Evolutionary conservation across 1,284 basidiomycete genomes (phyloP).

Genomic region (Leccinum huronense): DNA sequence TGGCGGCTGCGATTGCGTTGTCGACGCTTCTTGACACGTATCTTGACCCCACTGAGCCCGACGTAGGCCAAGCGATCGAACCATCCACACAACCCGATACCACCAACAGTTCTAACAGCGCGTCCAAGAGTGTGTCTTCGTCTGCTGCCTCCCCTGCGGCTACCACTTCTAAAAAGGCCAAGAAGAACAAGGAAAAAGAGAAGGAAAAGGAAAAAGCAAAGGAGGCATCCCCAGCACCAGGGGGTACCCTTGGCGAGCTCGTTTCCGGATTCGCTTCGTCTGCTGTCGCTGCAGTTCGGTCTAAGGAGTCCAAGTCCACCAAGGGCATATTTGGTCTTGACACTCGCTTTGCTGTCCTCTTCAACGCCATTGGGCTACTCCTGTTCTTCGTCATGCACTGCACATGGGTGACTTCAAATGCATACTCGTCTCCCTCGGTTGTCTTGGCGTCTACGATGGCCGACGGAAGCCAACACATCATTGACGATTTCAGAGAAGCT

Average conservation of each 20-base stretch:
- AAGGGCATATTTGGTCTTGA: constrained; percentile 85
- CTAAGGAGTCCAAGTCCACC: constrained; percentile 27
- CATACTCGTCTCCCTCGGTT: constrained; percentile 98
- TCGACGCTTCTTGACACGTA: constrained; percentile 90
- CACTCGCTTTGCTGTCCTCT: constrained; percentile 74
- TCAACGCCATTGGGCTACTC: constrained; percentile 80
- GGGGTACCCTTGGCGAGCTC: constrained; percentile 41
- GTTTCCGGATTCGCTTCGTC: constrained; percentile 44
- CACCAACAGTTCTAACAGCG: constrained; percentile 31
- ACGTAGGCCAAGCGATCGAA: constrained; percentile 39
- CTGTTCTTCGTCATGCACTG: constrained; percentile 93
- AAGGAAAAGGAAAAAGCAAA: constrained; percentile 46
- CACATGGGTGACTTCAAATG: constrained; percentile 93
- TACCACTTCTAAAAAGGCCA: constrained; percentile 55
- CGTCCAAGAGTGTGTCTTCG: constrained; percentile 31
- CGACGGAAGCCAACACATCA: constrained; percentile 92
- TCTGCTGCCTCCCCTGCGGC: constrained; percentile 27
- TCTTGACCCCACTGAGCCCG: constrained; percentile 71
- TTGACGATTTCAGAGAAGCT: constrained; percentile 99
- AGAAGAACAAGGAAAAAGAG: constrained; percentile 53
- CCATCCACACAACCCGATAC: constrained; percentile 22
- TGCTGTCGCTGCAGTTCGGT: constrained; percentile 28
- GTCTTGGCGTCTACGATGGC: constrained; percentile 81
- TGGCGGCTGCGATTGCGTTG: constrained; percentile 87
- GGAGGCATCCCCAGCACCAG: constrained; percentile 38